Evolutionary conservation across 305 asterid species (phyloP).

Genomic region (Fraxinus paxiana): DNA sequence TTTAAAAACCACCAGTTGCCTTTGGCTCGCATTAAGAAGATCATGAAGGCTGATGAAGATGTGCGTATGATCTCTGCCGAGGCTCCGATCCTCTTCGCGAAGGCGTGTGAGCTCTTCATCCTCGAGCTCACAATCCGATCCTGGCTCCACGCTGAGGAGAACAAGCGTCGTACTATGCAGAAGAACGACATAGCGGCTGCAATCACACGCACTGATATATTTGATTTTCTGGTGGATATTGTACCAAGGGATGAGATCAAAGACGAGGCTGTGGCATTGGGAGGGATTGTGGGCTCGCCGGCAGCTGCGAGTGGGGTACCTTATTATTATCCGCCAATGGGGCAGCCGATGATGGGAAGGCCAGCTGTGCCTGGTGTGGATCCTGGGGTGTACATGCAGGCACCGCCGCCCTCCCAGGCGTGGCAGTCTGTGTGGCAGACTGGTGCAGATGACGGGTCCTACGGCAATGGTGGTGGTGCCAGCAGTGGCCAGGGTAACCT

Average conservation of each 20-base stretch:
- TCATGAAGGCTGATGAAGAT: constrained; percentile 93
- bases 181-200: constrained; percentile 92
- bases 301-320: constrained; percentile 45
- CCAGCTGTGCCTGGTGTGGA: constrained; percentile 38
- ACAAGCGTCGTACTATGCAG: constrained; percentile 86
- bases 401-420: constrained; percentile 50
- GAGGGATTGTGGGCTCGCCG: constrained; percentile 26
- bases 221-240: constrained; percentile 81
- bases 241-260: constrained; percentile 86
- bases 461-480: constrained; percentile 31
- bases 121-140: constrained; percentile 89
- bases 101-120: constrained; percentile 93
- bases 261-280: constrained; percentile 51
- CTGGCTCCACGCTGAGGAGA: constrained; percentile 95
- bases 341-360: constrained; percentile 51
- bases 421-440: constrained; percentile 62
- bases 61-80: constrained; percentile 97
- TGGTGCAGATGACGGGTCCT: constrained; percentile 34
- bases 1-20: constrained; percentile 85
- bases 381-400: constrained; percentile 35
- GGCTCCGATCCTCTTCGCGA: constrained; percentile 86
- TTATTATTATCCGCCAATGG: constrained; percentile 44
- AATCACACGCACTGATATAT: constrained; percentile 76
- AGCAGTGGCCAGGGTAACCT: constrained; percentile 41
- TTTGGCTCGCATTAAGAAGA: constrained; percentile 79